These are phyloP conservation scores for Didymosphaeria variabile DNA, from an alignment of 2,329 filamentous ascomycete genomes.

Conservation along the genomic window DNA sequence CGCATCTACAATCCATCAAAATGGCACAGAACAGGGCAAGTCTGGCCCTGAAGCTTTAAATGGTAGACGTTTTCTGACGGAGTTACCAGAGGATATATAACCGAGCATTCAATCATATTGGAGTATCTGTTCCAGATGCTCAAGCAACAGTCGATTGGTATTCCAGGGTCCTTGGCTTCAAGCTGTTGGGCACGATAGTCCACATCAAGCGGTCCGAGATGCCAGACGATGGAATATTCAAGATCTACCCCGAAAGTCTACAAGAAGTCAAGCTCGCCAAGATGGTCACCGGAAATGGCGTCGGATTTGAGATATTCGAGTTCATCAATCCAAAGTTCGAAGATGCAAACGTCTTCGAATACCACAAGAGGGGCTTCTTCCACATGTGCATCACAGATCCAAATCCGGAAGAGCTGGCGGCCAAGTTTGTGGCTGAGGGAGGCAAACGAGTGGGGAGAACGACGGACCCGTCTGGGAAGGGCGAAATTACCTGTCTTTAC, in stretches of 20 bases:
- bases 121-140: constrained; percentile 28
- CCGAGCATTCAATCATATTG: constrained; percentile 38
- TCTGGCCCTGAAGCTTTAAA: no score
- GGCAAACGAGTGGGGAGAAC: constrained; percentile 13
- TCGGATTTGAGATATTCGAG: constrained; percentile 48
- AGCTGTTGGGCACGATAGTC: constrained; percentile 17
- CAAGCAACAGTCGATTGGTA: constrained; percentile 32
- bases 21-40: no score
- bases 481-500: no score
- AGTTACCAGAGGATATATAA: constrained; percentile 13
- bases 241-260: constrained; percentile 20
- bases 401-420: constrained; percentile 35
- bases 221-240: constrained; percentile 38
- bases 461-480: no score
- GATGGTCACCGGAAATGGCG: constrained; percentile 42
- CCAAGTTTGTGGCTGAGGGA: constrained; percentile 31
- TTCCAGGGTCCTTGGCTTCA: constrained; percentile 31
- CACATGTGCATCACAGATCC: constrained; percentile 44
- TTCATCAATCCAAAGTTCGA: constrained; percentile 38
- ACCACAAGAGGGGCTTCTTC: constrained; percentile 44
- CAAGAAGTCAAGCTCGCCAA: constrained; percentile 25
- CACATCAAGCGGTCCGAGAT: constrained; percentile 6
- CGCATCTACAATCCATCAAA: no score
- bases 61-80: no score
- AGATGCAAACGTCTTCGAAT: constrained; percentile 58